These are phyloP conservation scores for Coniochaeta ligniaria DNA, from an alignment of 2,329 filamentous ascomycete genomes.

Conservation along the genomic window DNA sequence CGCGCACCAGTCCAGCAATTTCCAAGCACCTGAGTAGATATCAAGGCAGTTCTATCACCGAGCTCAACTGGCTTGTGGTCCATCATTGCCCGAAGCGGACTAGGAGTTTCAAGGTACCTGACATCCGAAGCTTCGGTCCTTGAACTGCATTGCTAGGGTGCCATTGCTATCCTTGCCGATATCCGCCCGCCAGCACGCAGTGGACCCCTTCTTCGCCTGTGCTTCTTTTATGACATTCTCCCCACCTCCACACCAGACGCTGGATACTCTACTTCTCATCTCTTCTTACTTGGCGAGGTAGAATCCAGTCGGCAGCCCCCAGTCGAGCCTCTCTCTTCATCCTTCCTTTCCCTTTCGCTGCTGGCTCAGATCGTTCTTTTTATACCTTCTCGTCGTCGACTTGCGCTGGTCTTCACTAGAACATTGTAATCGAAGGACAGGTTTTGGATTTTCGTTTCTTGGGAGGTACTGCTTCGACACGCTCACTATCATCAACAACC, in stretches of 20 bases:
- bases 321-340: slow-evolving; percentile 26
- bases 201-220: neutral
- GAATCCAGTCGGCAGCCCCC: slow-evolving; percentile 31
- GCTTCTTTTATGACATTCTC: slow-evolving; percentile 31
- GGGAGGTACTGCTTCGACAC: neutral
- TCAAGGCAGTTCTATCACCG: slow-evolving; percentile 1
- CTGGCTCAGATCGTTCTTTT: slow-evolving; percentile 54
- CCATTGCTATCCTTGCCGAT: slow-evolving; percentile 6
- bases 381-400: slow-evolving; percentile 25
- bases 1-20: slow-evolving; percentile 2
- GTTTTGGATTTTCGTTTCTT: neutral
- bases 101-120: slow-evolving; percentile 30
- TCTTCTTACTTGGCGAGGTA: slow-evolving; percentile 32
- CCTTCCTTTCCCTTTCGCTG: slow-evolving; percentile 37
- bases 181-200: slow-evolving; percentile 16
- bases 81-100: slow-evolving; percentile 19
- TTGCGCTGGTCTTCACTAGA: slow-evolving; percentile 13
- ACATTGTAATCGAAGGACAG: slow-evolving; percentile 12
- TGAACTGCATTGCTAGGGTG: slow-evolving; percentile 11
- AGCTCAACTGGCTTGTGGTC: slow-evolving; percentile 5
- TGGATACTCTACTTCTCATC: slow-evolving; percentile 18
- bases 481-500: neutral
- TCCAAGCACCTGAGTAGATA: neutral
- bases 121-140: slow-evolving; percentile 26
- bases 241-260: slow-evolving; percentile 17